phyloP scores from a whole-genome alignment of 768 basidiomycete genomes.

The Dioszegia hungarica region DNA sequence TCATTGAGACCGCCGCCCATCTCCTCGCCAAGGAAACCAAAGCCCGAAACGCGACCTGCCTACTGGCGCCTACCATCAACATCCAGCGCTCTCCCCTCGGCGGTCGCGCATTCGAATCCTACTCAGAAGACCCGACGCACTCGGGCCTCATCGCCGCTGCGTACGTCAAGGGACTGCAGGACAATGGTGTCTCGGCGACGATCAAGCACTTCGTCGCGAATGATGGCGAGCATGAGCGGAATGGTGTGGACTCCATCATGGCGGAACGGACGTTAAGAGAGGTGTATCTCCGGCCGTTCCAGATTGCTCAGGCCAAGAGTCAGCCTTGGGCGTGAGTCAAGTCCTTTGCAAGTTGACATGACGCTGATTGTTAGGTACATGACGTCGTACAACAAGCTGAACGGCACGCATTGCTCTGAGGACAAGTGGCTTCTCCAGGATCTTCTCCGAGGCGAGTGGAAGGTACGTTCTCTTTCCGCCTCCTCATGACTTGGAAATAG shows the following conservation, averaged over 20 bases:
- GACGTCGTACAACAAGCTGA: slow-evolving; percentile 59
- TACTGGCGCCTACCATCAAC: slow-evolving; percentile 71
- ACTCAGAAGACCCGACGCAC: slow-evolving; percentile 66
- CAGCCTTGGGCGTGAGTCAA: slow-evolving; percentile 24
- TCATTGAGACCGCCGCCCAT: slow-evolving; percentile 57
- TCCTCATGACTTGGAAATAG: no score
- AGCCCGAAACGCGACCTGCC: slow-evolving; percentile 57
- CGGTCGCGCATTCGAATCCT: slow-evolving; percentile 60
- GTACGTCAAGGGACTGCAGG: slow-evolving; percentile 66
- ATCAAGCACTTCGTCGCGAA: slow-evolving; percentile 70
- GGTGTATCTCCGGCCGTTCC: slow-evolving; percentile 58
- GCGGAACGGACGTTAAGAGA: slow-evolving; percentile 65
- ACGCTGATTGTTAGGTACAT: slow-evolving; percentile 2
- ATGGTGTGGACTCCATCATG: slow-evolving; percentile 44
- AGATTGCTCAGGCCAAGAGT: slow-evolving; percentile 55
- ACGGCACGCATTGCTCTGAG: slow-evolving; percentile 61
- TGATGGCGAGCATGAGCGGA: slow-evolving; percentile 68
- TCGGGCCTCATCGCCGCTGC: slow-evolving; percentile 62
- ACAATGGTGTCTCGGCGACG: slow-evolving; percentile 62
- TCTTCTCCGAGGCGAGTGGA: slow-evolving; percentile 64
- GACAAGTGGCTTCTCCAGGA: slow-evolving; percentile 55
- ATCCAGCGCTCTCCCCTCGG: slow-evolving; percentile 57
- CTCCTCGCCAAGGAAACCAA: slow-evolving; percentile 66
- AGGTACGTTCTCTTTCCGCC: no score
- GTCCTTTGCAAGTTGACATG: neutral